A percentile compares a stretch with the other conserved stretches of the same genome.
Conservation (phyloP, 1,284 basidiomycete genomes). For the Waitea zeae region DNA sequence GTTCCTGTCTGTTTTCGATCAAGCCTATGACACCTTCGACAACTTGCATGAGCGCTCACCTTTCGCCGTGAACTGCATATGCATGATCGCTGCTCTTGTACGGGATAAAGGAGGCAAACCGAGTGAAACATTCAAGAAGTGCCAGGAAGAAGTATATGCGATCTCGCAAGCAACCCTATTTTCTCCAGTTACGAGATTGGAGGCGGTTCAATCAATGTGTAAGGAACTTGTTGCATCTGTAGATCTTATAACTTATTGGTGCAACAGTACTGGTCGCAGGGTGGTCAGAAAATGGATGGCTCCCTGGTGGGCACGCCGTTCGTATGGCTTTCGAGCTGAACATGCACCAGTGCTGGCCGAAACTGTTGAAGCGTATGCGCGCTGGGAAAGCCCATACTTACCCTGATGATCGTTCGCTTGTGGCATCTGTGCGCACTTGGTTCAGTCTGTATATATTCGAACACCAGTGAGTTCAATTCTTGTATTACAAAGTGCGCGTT, state of each 20-base stretch:
- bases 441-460: slow-evolving; percentile 85
- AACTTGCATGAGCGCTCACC: slow-evolving; percentile 65
- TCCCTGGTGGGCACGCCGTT: slow-evolving; percentile 82
- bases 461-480: slow-evolving; percentile 52
- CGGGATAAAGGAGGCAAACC: slow-evolving; percentile 73
- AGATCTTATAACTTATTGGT: slow-evolving; percentile 5
- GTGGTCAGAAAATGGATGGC: slow-evolving; percentile 86
- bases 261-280: slow-evolving; percentile 64
- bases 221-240: slow-evolving; percentile 14
- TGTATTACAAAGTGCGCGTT: no score
- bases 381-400: slow-evolving; percentile 36
- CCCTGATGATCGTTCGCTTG: slow-evolving; percentile 59
- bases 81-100: slow-evolving; percentile 78
- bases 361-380: slow-evolving; percentile 58
- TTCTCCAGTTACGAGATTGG: slow-evolving; percentile 62
- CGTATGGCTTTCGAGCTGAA: slow-evolving; percentile 90
- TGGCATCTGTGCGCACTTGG: slow-evolving; percentile 73
- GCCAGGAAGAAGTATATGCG: slow-evolving; percentile 65
- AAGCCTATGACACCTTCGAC: slow-evolving; percentile 63
- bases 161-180: slow-evolving; percentile 79
- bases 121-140: slow-evolving; percentile 48
- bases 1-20: slow-evolving; percentile 78
- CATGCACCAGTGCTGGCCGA: slow-evolving; percentile 81
- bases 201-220: slow-evolving; percentile 87
- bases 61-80: slow-evolving; percentile 73